Evolutionary conservation across 2,329 filamentous ascomycete species (phyloP), one percentile per base, ranked within the genome.

Genomic region (Ophiognomonia clavigignenti-juglandacearum): DNA sequence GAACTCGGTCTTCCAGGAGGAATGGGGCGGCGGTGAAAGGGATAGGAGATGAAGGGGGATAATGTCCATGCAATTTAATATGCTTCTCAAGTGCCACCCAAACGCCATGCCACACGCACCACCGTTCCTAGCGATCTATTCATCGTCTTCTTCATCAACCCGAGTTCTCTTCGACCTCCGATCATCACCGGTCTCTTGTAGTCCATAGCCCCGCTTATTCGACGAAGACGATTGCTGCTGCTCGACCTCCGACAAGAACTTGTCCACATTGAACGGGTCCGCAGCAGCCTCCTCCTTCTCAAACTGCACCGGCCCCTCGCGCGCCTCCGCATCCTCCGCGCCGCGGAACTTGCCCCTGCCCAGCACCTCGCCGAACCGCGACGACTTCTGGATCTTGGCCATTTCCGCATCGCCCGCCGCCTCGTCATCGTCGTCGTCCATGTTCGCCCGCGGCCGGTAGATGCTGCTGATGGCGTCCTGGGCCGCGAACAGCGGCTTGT

Each of bases 391-490:
- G 53, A 98, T 95, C 67, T 85, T 87, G 57, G 86, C 87, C 79
- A 96, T 86, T 62, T 91, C 86, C 38, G 79, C 82, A 51, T 91
- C 87, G 0, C 86, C 92, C 1, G 79, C 85, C 31, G 85, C 89
- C 41, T 89, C 88, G 47, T 86, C 85, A 16, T 88, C 85, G 14
- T 82, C 84, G 37, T 89, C 88, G 41, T 84, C 86, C 59, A 85
- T 80, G 47, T 85, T 83, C 20, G 86, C 80, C 19, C 80, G 80
- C 1, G 92, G 89, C 27, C 90, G 80, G 67, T 98, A 98, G 56
- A 98, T 97, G 64, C 85, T 92, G 69, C 82, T 93, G 59, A 96
- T 89, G 8, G 89, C 92, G 62, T 97, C 92, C 63, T 96, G 90
- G 13, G 93, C 92, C 1, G 91, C 91, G 64, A 98, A 98, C 7